phyloP scores from a whole-genome alignment of 805 yeast genomes.

The Starmerella stellata region DNA sequence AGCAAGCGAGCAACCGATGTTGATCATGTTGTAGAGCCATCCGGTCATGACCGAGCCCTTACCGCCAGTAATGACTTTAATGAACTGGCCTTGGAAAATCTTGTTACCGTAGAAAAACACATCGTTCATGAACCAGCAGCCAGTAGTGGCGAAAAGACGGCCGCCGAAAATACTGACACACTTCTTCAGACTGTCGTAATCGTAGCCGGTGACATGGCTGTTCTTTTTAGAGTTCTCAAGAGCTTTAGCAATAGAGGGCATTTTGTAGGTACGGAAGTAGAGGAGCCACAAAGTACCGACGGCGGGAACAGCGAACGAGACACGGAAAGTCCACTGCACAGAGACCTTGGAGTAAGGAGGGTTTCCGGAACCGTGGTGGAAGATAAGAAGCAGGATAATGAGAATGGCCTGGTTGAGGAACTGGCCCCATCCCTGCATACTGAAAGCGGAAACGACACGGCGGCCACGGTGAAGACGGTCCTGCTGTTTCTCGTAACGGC shows the following conservation, averaged over 20 bases:
- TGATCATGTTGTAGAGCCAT: constrained; percentile 29
- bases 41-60: constrained; percentile 35
- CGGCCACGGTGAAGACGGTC: constrained; percentile 27
- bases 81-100: constrained; percentile 28
- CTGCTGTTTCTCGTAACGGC: constrained; percentile 19
- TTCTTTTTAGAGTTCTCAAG: constrained; percentile 19
- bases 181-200: constrained; percentile 19
- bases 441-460: constrained; percentile 23
- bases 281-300: constrained; percentile 25
- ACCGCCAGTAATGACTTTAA: constrained; percentile 28
- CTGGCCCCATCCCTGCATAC: constrained; percentile 24
- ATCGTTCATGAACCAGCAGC: constrained; percentile 47
- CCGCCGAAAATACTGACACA: constrained; percentile 20
- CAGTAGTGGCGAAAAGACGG: constrained; percentile 35
- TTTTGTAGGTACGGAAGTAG: constrained; percentile 25
- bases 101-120: constrained; percentile 50
- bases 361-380: constrained; percentile 20
- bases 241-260: constrained; percentile 22
- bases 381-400: constrained; percentile 16
- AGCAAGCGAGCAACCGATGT: constrained; percentile 58
- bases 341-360: constrained; percentile 21
- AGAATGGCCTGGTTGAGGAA: constrained; percentile 21
- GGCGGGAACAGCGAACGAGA: constrained; percentile 25
- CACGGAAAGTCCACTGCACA: constrained; percentile 26
- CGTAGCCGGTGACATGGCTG: constrained; percentile 25